These are phyloP conservation scores for Sporothrix pallida DNA, from an alignment of 2,329 filamentous ascomycete species.

Conservation along the genomic window DNA sequence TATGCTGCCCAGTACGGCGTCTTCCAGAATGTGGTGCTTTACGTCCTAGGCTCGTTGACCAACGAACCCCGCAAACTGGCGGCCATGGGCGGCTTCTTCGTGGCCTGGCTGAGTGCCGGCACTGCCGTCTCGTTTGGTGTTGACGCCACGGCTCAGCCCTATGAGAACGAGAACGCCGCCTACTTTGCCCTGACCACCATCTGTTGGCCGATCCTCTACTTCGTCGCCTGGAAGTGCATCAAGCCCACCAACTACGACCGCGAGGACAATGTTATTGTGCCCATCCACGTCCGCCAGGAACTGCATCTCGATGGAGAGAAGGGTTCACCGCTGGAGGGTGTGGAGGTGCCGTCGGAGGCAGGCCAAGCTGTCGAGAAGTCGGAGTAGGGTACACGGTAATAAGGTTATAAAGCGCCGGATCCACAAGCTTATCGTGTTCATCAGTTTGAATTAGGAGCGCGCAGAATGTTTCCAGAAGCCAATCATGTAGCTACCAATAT, in stretches of 20 bases:
- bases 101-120: conserved; percentile 26
- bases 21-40: conserved; percentile 43
- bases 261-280: conserved; percentile 26
- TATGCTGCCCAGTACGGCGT: conserved; percentile 35
- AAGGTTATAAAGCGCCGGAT: neutral
- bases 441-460: too few relatives aligned
- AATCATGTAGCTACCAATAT: neutral
- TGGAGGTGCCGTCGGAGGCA: conserved; percentile 4
- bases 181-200: conserved; percentile 30
- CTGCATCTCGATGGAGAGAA: conserved; percentile 17
- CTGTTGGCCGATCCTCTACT: conserved; percentile 29
- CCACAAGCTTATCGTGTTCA: too few relatives aligned
- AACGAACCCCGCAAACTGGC: conserved; percentile 39
- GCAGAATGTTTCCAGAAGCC: too few relatives aligned
- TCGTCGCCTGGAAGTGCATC: conserved; percentile 30
- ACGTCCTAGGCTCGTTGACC: conserved; percentile 43
- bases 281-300: conserved; percentile 27
- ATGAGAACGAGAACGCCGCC: conserved; percentile 30
- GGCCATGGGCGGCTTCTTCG: conserved; percentile 28
- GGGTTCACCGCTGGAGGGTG: conserved; percentile 7
- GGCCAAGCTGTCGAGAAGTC: conserved; percentile 5
- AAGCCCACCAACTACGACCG: conserved; percentile 30
- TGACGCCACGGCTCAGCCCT: conserved; percentile 27
- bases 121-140: conserved; percentile 30
- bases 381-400: neutral